These are phyloP conservation scores for Neostapfia colusana DNA, from an alignment of 176 grass and related monocot species.

Conservation along the genomic window DNA sequence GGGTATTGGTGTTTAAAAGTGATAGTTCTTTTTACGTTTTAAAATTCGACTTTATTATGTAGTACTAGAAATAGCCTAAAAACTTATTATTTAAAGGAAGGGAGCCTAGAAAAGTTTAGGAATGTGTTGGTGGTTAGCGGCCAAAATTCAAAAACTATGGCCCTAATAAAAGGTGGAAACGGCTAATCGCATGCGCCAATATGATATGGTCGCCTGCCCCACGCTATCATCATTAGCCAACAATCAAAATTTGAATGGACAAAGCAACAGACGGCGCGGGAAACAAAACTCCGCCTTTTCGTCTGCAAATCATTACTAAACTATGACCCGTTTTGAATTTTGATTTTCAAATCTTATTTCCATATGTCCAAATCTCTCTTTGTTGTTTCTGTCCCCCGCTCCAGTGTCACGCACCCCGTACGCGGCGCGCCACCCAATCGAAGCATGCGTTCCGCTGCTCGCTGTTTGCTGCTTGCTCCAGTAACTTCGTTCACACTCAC, in stretches of 20 bases:
- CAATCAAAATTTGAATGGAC: not conserved
- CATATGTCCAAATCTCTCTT: not conserved
- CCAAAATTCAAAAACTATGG: not conserved
- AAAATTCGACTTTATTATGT: not conserved
- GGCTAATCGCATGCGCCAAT: not conserved
- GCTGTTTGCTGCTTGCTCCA: not conserved
- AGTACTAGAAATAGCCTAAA: not conserved
- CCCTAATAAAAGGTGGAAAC: not conserved
- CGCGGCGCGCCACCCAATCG: not conserved
- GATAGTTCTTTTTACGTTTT: not conserved
- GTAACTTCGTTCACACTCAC: constrained; percentile 39
- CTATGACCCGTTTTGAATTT: not conserved
- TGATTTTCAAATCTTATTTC: not conserved
- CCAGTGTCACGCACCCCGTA: not conserved
- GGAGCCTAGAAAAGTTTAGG: not conserved
- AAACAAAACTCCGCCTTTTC: not conserved
- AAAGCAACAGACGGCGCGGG: not conserved
- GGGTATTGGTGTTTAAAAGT: not conserved
- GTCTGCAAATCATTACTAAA: not conserved
- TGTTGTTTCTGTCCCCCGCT: not conserved
- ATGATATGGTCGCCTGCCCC: not conserved
- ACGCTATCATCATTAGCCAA: not conserved
- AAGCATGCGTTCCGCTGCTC: constrained; percentile 9
- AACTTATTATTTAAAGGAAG: not conserved
- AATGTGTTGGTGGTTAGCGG: not conserved